Evolutionary conservation across 257 asterid genomes (phyloP).

Genomic region (Capsicum chinense): DNA sequence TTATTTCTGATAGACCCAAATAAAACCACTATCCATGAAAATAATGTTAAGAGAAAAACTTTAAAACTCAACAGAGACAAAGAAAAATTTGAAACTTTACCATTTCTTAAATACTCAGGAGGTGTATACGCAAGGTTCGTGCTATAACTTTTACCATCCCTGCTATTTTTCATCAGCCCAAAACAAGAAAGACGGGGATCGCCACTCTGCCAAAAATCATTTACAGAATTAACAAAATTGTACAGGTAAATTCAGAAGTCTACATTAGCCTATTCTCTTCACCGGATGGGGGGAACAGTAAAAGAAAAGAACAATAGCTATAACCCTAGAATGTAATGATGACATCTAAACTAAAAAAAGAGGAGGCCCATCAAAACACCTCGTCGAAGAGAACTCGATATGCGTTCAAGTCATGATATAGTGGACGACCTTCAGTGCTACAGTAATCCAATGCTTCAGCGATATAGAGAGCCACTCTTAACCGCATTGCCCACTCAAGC

Average conservation of each 20-base stretch:
- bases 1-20: background rate
- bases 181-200: constrained; percentile 98
- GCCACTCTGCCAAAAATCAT: constrained; percentile 67
- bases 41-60: background rate
- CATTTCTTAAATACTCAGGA: constrained; percentile 94
- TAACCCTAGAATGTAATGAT: constrained; percentile 29
- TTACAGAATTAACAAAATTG: constrained; percentile 31
- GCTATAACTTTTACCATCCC: constrained; percentile 98
- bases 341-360: constrained; percentile 29
- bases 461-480: constrained; percentile 90
- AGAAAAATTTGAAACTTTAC: constrained; percentile 41
- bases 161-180: constrained; percentile 97
- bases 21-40: background rate
- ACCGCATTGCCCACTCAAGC: constrained; percentile 99
- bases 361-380: constrained; percentile 50
- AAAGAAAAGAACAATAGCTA: background rate
- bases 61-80: background rate
- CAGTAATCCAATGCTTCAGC: constrained; percentile 98
- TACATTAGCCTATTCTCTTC: background rate
- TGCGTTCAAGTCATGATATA: constrained; percentile 97
- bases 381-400: constrained; percentile 97
- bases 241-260: constrained; percentile 3
- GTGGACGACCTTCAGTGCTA: constrained; percentile 88
- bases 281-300: too few species aligned
- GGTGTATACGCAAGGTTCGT: constrained; percentile 99